phyloP scores from a whole-genome alignment of 345 rosid genomes.

The Melaleuca quinquenervia region DNA sequence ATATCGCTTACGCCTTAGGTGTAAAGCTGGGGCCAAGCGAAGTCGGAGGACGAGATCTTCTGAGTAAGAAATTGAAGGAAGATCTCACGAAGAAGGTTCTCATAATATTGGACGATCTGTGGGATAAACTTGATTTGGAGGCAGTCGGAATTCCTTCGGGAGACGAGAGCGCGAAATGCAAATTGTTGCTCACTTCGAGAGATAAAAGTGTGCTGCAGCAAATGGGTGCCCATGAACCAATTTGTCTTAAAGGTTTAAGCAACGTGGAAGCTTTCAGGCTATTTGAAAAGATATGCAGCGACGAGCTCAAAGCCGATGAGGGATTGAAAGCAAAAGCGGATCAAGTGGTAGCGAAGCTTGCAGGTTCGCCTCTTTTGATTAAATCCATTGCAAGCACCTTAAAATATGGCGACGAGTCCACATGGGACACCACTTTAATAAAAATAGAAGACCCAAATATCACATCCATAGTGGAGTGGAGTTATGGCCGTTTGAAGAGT shows the following conservation, averaged over 20 bases:
- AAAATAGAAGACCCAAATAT: not conserved
- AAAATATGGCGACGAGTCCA: not conserved
- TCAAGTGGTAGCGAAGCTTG: rapidly evolving
- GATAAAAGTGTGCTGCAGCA: rapidly evolving
- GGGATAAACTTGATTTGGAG: rapidly evolving
- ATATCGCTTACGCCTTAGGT: rapidly evolving
- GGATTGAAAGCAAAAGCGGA: rapidly evolving
- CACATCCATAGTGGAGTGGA: not conserved
- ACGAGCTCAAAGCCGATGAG: rapidly evolving
- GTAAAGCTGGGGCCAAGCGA: rapidly evolving
- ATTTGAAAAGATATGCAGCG: rapidly evolving
- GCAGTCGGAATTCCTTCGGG: not conserved
- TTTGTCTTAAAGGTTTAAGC: rapidly evolving
- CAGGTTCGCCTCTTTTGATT: not conserved
- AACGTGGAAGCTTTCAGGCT: rapidly evolving
- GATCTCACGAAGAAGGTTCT: not conserved
- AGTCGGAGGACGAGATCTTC: not conserved
- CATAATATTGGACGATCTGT: rapidly evolving
- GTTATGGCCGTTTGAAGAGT: not conserved
- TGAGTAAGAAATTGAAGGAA: rapidly evolving
- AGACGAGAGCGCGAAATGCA: rapidly evolving
- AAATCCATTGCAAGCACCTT: not conserved
- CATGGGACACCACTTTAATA: not conserved
- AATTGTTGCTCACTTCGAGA: not conserved
- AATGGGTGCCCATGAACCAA: rapidly evolving